Evolutionary conservation across 805 yeast species (phyloP), one percentile per base, ranked within the genome.

Genomic region (Lipomyces mesembrius): DNA sequence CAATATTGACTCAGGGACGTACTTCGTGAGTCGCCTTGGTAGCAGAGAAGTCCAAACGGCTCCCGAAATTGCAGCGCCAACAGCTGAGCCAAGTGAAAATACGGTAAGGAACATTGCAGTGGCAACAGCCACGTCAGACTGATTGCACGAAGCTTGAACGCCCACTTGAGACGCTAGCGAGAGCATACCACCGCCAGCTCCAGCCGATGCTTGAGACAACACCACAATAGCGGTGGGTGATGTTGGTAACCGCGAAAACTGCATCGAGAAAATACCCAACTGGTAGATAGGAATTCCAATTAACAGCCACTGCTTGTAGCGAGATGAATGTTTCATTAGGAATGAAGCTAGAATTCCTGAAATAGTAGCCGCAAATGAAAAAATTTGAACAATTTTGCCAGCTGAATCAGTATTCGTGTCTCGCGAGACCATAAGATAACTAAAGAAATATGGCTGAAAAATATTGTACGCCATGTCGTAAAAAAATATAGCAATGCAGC

Each of bases 121-220:
- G 20, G 83, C 82, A 55, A 82, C 80, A n/a, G 88, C 88, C 84
- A 85, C 83, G 74, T 83, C 81, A 71, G 84, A 85, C 75, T 85
- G 89, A 69, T 78, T 82, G 62, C 67, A 72, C 20, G 67, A 62
- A 1, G 72, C 72, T 71, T 83, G 84, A 66, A 84, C 82, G 53
- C 88, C 84, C 6, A 84, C 84, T 71, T 84, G 87, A 12, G 84
- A 80, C 11, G 87, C 79, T 71, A 86, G 83, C 22, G 87, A 84
- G 78, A 86, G 84, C 75, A 85, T 84, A 25, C 88, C 88, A 58
- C 88, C 87, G 74, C 89, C 90, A 60, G 87, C 80, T 71, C 91
- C 75, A 11, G 75, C 89, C 72, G 85, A 74, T 22, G 86, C 72
- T 74, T 86, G 83, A 66, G 84, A 79, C 5, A 85, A 82, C 9